Evolutionary conservation across 805 yeast species (phyloP), one percentile per base, ranked within the genome.

Genomic region (Soucietia sequanensis): DNA sequence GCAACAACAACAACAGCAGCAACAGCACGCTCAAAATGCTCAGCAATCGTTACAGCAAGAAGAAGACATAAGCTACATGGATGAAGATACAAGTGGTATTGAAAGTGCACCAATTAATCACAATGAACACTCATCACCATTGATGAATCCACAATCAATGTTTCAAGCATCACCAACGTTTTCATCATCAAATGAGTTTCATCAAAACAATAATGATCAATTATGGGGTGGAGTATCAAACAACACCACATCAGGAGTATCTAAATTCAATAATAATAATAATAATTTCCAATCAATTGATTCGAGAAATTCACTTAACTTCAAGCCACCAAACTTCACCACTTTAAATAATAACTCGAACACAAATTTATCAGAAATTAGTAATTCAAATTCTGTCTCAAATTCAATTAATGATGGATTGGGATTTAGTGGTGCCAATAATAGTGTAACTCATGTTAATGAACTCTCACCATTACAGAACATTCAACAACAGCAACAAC

Each of bases 241-340:
- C 14, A 12, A 9, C 4, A 24, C 27, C 13, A 8, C 12, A 24
- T 10, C n/a, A 24, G 12, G 27, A 24, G 12, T 8, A 24, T 11
- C 14, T 16, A 3, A 24, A 16, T 27, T 17, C 30, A 18, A 16
- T 28, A 11, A 46, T n/a, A 15, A 15, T 10, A 19, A 19, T 18
- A 50, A 46, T 31, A 54, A 60, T 35, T 62, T 63, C 42, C 60
- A 65, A 30, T 61, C 66, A 35, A 58, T 68, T 22, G 74, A 67
- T 39, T 56, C 63, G 28, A 48, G 50, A 24, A 44, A 38, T 26
- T 44, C 53, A 5, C 44, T 62, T 37, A 49, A 46, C 31, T 68
- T 66, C 43, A 61, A 58, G 34, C 74, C 74, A 4, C 72, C 72
- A 1, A 54, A 47, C n/a, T 67, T 68, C 45, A 67, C 72, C 11